Evolutionary conservation across 2,329 filamentous ascomycete species (phyloP).

Genomic region (Bipolaris cookei): DNA sequence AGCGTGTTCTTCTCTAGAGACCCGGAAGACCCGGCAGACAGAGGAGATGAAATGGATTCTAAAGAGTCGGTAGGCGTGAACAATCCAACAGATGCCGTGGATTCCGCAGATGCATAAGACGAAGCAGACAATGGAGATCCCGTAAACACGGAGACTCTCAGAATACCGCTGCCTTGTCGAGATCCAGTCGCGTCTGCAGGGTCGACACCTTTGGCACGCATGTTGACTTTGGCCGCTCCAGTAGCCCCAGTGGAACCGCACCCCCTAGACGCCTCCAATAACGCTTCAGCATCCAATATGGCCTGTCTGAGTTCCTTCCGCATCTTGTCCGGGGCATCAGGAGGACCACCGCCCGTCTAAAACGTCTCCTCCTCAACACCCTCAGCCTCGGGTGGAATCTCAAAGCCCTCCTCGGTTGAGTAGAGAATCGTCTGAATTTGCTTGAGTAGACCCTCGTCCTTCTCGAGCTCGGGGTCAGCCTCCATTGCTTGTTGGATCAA

Average conservation of each 20-base stretch:
- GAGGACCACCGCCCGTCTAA: constrained; percentile 21
- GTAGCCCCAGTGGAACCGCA: not conserved
- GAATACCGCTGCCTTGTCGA: not conserved
- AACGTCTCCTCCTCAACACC: constrained; percentile 73
- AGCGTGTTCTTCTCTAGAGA: constrained; percentile 16
- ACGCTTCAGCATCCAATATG: constrained; percentile 10
- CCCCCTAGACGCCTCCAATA: constrained; percentile 10
- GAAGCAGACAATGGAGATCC: not conserved
- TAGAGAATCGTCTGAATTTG: constrained; percentile 96
- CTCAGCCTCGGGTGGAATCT: constrained; percentile 83
- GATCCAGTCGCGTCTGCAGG: not conserved
- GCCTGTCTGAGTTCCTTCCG: constrained; percentile 3
- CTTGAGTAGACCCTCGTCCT: constrained; percentile 92
- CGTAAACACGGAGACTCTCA: not conserved
- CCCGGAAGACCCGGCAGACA: constrained; percentile 57
- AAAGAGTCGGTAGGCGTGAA: not conserved
- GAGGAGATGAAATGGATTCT: not conserved
- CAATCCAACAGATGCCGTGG: not conserved
- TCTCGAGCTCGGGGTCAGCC: constrained; percentile 88
- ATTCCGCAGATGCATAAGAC: not conserved
- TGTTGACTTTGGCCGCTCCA: not conserved
- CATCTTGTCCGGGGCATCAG: constrained; percentile 7
- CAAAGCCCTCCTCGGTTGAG: constrained; percentile 85
- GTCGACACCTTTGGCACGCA: not conserved
- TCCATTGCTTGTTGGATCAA: constrained; percentile 92